phyloP scores from a whole-genome alignment of 306 rosid species.

The Carpinus fangiana region DNA sequence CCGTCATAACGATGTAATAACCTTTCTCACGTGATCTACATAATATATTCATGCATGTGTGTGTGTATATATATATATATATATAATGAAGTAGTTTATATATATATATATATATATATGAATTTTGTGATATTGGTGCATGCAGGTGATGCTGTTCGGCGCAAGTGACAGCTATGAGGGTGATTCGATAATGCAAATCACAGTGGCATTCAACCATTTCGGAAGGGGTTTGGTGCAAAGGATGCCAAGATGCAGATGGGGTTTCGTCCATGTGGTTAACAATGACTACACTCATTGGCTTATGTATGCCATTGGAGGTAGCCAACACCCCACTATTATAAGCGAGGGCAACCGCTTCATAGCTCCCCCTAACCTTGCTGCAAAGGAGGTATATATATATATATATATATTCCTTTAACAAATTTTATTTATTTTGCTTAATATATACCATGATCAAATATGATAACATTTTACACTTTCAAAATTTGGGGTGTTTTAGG shows the following conservation, averaged over 20 bases:
- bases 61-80: background rate
- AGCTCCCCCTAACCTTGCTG: constrained; percentile 53
- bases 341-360: constrained; percentile 87
- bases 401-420: too few species aligned
- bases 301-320: constrained; percentile 91
- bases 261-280: constrained; percentile 74
- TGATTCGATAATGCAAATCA: constrained; percentile 59
- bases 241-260: constrained; percentile 68
- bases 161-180: constrained; percentile 38
- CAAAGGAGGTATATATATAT: constrained; percentile 33
- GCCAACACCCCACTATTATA: constrained; percentile 64
- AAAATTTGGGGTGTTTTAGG: constrained; percentile 1
- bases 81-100: background rate
- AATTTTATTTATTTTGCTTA: background rate
- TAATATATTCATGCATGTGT: background rate
- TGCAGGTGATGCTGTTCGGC: constrained; percentile 71
- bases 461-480: background rate
- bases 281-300: constrained; percentile 85
- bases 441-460: too few species aligned
- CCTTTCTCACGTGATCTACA: background rate
- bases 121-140: background rate
- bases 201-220: constrained; percentile 71
- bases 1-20: constrained; percentile 53
- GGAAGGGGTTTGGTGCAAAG: constrained; percentile 71
- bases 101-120: background rate